Conservation (phyloP, 345 rosid species). For the Passiflora organensis region DNA sequence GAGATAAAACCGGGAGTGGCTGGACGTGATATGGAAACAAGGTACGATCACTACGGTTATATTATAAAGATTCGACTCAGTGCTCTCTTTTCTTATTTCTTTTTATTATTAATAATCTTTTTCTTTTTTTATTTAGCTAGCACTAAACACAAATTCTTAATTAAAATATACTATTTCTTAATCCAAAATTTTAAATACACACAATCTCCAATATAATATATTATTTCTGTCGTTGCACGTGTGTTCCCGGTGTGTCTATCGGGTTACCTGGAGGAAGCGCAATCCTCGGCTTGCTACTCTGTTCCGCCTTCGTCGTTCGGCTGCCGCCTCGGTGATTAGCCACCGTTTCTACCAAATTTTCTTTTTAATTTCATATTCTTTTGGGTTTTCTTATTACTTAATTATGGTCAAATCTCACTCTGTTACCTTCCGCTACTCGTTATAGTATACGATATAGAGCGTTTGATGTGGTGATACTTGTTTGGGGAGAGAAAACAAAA, state of each 20-base stretch:
- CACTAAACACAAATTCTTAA: too few species aligned
- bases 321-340: too few species aligned
- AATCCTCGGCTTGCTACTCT: constrained; percentile 47
- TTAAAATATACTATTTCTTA: too few species aligned
- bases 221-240: constrained; percentile 48
- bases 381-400: too few species aligned
- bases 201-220: constrained; percentile 28
- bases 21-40: constrained; percentile 1
- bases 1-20: constrained; percentile 18
- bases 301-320: constrained; percentile 44
- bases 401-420: too few species aligned
- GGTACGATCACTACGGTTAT: not conserved
- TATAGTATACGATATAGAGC: too few species aligned
- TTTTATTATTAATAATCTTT: not conserved
- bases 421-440: too few species aligned
- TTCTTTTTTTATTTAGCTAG: not conserved
- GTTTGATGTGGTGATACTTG: too few species aligned
- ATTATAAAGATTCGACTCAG: constrained; percentile 12
- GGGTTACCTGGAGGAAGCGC: constrained; percentile 40
- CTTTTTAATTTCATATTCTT: too few species aligned
- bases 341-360: too few species aligned
- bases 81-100: not conserved
- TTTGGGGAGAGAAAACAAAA: too few species aligned
- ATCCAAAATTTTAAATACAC: too few species aligned
- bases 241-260: constrained; percentile 38